phyloP scores from a whole-genome alignment of 441 rosid species.

The Croton setiger region DNA sequence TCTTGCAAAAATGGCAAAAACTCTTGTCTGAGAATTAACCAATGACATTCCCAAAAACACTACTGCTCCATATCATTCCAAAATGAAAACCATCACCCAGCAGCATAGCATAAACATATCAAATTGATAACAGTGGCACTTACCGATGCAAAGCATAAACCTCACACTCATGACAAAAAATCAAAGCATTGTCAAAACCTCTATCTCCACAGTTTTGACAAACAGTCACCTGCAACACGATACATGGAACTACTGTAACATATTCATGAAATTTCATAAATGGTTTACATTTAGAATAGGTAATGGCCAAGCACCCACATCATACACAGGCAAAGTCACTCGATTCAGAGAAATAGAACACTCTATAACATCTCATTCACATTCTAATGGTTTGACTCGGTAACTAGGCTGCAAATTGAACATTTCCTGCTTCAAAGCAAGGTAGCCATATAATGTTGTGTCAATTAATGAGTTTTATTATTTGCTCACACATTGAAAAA shows the following conservation, averaged over 20 bases:
- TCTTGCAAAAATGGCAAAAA: not conserved
- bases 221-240: constrained; percentile 37
- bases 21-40: not conserved
- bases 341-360: not conserved
- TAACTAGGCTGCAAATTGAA: no score
- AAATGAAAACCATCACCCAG: not conserved
- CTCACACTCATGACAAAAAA: constrained; percentile 43
- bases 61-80: not conserved
- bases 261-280: not conserved
- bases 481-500: no score
- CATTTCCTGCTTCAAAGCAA: no score
- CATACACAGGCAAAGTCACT: not conserved
- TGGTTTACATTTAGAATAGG: not conserved
- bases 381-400: no score
- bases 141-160: constrained; percentile 47
- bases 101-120: not conserved
- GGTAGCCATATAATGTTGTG: no score
- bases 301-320: not conserved
- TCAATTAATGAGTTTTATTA: no score
- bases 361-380: no score
- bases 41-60: no score
- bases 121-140: constrained; percentile 20
- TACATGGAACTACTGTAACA: not conserved
- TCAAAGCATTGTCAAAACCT: constrained; percentile 46
- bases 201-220: constrained; percentile 55